These are phyloP conservation scores for Escallonia herrerae DNA, from an alignment of 129 eudicot genomes.

Conservation along the genomic window DNA sequence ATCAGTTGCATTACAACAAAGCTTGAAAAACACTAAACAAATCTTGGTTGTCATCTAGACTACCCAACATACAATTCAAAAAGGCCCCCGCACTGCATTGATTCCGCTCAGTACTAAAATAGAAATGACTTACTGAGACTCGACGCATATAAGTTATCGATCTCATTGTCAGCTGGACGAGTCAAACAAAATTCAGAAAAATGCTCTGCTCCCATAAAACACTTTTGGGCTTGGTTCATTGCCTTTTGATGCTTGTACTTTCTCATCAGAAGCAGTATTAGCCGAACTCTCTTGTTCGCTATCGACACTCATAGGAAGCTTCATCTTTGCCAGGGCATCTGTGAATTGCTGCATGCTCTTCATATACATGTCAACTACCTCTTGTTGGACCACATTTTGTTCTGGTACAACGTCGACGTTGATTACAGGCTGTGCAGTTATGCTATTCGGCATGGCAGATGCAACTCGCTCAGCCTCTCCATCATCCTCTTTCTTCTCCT, in stretches of 20 bases:
- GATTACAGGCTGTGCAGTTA: slow-evolving; percentile 6
- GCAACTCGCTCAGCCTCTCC: slow-evolving; percentile 8
- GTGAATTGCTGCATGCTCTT: slow-evolving; percentile 54
- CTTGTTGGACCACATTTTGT: slow-evolving; percentile 38
- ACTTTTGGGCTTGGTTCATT: slow-evolving; percentile 30
- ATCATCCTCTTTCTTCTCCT: slow-evolving; percentile 20
- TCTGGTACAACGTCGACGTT: slow-evolving; percentile 11
- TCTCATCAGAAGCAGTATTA: slow-evolving; percentile 18
- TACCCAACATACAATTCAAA: neutral
- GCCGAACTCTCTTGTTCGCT: slow-evolving; percentile 12
- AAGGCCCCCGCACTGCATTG: neutral
- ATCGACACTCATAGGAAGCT: slow-evolving; percentile 26
- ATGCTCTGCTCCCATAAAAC: slow-evolving; percentile 49
- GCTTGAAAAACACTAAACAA: slow-evolving; percentile 11
- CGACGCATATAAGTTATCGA: neutral
- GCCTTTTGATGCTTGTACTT: slow-evolving; percentile 18
- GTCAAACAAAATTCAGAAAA: slow-evolving; percentile 24
- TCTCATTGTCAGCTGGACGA: neutral
- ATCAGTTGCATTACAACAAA: slow-evolving; percentile 17
- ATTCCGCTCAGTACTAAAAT: slow-evolving; percentile 8
- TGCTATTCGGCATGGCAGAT: neutral
- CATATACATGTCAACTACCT: slow-evolving; percentile 36
- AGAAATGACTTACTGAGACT: neutral
- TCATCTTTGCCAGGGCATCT: slow-evolving; percentile 39
- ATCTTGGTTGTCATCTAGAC: slow-evolving; percentile 16